Conservation (phyloP, 148 eudicot genomes). For the Rhododendron molle region DNA sequence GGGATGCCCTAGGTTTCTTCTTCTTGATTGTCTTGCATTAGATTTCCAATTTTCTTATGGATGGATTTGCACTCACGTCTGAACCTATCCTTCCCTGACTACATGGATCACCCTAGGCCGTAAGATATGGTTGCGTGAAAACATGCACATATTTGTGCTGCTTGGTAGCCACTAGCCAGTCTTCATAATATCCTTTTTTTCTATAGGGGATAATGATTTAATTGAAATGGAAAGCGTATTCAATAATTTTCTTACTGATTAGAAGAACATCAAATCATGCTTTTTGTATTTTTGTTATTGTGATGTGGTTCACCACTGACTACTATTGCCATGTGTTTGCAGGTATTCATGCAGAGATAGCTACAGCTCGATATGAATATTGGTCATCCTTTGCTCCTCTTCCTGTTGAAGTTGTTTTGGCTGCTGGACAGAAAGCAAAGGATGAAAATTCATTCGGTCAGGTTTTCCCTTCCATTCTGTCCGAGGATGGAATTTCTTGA, state of each 20-base stretch:
- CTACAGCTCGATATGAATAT: constrained; percentile 60
- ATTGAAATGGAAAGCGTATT: neutral
- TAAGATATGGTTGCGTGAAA: neutral
- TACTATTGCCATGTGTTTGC: constrained; percentile 2
- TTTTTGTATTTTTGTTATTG: neutral
- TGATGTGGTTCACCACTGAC: neutral
- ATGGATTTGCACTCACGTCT: neutral
- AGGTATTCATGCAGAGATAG: constrained; percentile 88
- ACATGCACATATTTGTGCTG: neutral
- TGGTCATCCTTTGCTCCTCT: constrained; percentile 86
- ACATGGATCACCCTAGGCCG: neutral
- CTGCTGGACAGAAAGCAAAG: constrained; percentile 83
- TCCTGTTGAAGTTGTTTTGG: constrained; percentile 74
- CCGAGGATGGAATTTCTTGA: neutral
- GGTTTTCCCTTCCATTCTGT: neutral
- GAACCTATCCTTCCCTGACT: neutral
- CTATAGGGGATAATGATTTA: neutral
- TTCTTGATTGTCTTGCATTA: neutral
- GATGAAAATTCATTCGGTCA: constrained; percentile 49
- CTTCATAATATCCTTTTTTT: neutral
- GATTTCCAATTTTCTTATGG: neutral
- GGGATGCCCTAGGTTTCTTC: neutral
- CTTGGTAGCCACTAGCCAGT: neutral
- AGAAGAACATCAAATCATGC: neutral
- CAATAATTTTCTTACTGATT: neutral